Evolutionary conservation across 2,329 filamentous ascomycete species (phyloP), one percentile per base, ranked within the genome.

Genomic region (Ceratocystis diversiconidia): DNA sequence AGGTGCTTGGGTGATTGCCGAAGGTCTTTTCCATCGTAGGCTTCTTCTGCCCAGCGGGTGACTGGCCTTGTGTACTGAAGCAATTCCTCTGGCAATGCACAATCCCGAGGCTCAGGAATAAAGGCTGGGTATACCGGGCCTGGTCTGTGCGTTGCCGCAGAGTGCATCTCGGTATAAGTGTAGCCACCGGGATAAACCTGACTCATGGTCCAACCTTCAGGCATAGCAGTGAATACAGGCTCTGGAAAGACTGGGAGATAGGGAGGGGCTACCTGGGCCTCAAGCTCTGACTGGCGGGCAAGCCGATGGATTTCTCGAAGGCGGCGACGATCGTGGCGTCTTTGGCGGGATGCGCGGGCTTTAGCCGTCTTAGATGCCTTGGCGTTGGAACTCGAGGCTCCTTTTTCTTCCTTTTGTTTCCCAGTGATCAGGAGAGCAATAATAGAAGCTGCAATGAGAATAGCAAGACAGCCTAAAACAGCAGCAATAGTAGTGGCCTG

Each of bases 391-490:
- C 28, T 30, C 2, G 55, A 59, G 48, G 19, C 19, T 52, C 2
- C 3, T 52, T 36, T 22, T 59, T 8, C 28, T 59, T 36, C 15
- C 5, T 59, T n/a, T 1, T 59, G 5, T 15, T n/a, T 36, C 15
- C 12, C 30, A 4, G 55, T 59, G 6, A 59, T 5, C 32, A 59
- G 12, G 17, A 59, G 17, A n/a, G 17, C 55, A n/a, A 32, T 59
- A 5, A 36, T 36, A 15, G 55, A 59, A n/a, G 55, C 55, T 15
- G 55, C 55, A n/a, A 59, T 59, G 15, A 59, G 55, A 17, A 59
- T n/a, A n/a, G 55, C 55, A 59, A 59, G 55, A 59, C n/a, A 59
- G 25, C 55, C 55, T 3, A 59, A 8, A 59, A 59, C 55, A 36
- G 28, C 55, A 36, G 55, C 55, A 36, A 59, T 59, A 8, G 55